These are phyloP conservation scores for Cladosporium halotolerans DNA, from an alignment of 2,329 filamentous ascomycete species.

Conservation along the genomic window DNA sequence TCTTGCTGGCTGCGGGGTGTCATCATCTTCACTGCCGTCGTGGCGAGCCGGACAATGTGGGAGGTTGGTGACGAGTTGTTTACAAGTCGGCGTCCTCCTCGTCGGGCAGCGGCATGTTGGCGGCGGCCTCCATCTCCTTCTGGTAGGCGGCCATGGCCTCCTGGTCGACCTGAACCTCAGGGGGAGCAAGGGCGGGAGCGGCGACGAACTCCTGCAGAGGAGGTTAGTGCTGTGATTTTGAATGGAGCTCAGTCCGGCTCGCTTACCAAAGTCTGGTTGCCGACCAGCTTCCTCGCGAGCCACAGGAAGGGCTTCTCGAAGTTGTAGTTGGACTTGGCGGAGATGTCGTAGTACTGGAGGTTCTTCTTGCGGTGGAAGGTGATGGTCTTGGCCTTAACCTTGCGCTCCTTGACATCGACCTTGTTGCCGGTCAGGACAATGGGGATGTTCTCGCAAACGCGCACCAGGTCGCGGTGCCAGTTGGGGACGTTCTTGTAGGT, in stretches of 20 bases:
- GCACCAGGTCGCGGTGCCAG: slow-evolving; percentile 99
- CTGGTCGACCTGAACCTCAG: slow-evolving; percentile 84
- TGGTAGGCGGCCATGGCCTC: slow-evolving; percentile 74
- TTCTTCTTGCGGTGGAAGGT: slow-evolving; percentile 99
- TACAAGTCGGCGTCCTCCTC: slow-evolving; percentile 74
- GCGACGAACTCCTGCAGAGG: slow-evolving; percentile 80
- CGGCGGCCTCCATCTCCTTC: slow-evolving; percentile 80
- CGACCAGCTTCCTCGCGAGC: slow-evolving; percentile 96
- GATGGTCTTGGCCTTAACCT: slow-evolving; percentile 99
- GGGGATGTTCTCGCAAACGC: slow-evolving; percentile 98
- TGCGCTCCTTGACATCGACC: slow-evolving; percentile 99
- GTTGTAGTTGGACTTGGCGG: slow-evolving; percentile 99
- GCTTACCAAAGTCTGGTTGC: slow-evolving; percentile 77
- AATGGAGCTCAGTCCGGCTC: background rate
- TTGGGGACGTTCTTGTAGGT: slow-evolving; percentile 99
- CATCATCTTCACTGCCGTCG: no score
- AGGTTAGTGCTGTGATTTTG: slow-evolving; percentile 21
- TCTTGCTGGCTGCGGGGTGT: slow-evolving; percentile 1
- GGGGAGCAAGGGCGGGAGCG: slow-evolving; percentile 86
- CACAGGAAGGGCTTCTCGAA: slow-evolving; percentile 99
- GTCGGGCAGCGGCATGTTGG: slow-evolving; percentile 79
- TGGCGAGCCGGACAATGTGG: background rate
- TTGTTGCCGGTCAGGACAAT: slow-evolving; percentile 99
- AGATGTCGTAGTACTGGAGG: slow-evolving; percentile 99
- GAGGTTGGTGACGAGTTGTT: slow-evolving; percentile 4